These are phyloP conservation scores for Aspergillus bombycis DNA, from an alignment of 2,329 filamentous ascomycete species.

Conservation along the genomic window DNA sequence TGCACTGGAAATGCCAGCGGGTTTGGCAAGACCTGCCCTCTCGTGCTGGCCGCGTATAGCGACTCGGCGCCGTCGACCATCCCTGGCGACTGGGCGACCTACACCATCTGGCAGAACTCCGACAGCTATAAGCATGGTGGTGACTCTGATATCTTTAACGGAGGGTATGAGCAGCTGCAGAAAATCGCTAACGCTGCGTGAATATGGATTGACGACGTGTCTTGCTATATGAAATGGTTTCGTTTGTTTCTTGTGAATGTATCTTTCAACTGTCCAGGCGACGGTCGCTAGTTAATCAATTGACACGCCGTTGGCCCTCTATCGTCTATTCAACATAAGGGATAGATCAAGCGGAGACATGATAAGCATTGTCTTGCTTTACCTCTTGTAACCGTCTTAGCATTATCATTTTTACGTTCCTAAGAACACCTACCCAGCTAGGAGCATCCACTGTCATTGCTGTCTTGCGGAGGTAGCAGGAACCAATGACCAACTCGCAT, in stretches of 20 bases:
- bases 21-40: conserved; percentile 52
- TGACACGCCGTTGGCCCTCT: not conserved
- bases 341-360: not conserved
- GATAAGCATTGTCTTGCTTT: not conserved
- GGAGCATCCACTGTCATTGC: not conserved
- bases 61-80: conserved; percentile 45
- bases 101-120: conserved; percentile 24
- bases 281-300: not conserved
- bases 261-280: not conserved
- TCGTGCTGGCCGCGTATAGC: conserved; percentile 52
- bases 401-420: not conserved
- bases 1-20: conserved; percentile 56
- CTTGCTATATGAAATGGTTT: not conserved
- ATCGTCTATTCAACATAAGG: not conserved
- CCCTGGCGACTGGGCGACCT: conserved; percentile 48
- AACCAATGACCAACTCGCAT: too few species aligned
- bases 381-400: not conserved
- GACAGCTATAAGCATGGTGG: conserved; percentile 22
- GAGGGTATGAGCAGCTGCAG: conserved; percentile 16
- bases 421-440: not conserved
- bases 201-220: not conserved
- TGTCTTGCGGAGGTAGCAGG: not conserved
- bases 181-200: conserved; percentile 14
- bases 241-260: not conserved
- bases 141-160: conserved; percentile 25